Base-by-base conservation (phyloP, 306 rosid genomes). In the Citrullus mucosospermus region DNA sequence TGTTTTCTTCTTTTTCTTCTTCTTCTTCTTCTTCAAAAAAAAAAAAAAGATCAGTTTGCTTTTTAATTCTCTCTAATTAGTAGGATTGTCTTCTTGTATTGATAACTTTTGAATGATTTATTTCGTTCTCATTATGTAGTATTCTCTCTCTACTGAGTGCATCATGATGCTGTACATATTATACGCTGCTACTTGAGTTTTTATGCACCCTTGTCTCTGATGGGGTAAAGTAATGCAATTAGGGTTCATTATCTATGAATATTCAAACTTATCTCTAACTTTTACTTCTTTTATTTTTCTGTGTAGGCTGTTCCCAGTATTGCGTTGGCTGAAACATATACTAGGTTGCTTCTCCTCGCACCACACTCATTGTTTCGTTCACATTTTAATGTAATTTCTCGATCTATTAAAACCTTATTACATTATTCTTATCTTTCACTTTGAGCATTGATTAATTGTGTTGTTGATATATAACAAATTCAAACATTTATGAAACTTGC, bases 301-400 rank as follows among this genome's bases (percentile, higher is more conserved):
- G 79, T 87, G 91, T 93, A 95, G 99, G 92, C 82, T 85, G 84
- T 91, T 28, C 97, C 99, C 75, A 95, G 92, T 88, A 88, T 95
- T 84, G 97, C 99, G 46, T 89, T 95, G 97, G 97, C 90, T 63
- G 99, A 95, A 85, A 91, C 99, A 13, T 95, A 95, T 86, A 70
- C 90, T 55, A 90, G 99, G 78, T 78, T 95, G 85, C 89, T 95
- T 81, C 97, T 95, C 82, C 79, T 95, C 54, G 86, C 97, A 28
- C 97, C 99, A 66, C 93, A 92, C 82, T 87, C 97, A 58, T 86
- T 95, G 53, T 89, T 92, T 43, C 97, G 99, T 74, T 90, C 99
- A 13, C 99, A 89, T 90, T 95, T 95, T 88, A 89, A 76, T 78
- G 99, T 95, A 91, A 85, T 66, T 81, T 65, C 78, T 71, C 75